These are phyloP conservation scores for Cytospora chrysosperma DNA, from an alignment of 2,329 filamentous ascomycete species.

Conservation along the genomic window DNA sequence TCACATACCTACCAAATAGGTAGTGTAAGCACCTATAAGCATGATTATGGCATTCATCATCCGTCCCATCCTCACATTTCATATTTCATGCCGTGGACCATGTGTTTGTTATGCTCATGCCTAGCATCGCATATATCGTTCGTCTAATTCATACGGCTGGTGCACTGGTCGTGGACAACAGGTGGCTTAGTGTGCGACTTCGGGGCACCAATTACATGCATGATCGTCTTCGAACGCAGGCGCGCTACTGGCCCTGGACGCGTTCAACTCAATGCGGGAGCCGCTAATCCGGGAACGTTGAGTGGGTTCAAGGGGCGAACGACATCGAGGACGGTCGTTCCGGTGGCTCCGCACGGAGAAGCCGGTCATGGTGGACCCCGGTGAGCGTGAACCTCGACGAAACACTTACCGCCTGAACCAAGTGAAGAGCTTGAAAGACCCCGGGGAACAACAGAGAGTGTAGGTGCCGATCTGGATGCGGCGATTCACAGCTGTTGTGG, in stretches of 20 bases:
- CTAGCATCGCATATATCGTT: too few species aligned
- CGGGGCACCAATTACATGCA: slow-evolving; percentile 32
- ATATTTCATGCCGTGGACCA: too few species aligned
- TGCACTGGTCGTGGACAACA: slow-evolving; percentile 49
- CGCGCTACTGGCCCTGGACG: slow-evolving; percentile 36
- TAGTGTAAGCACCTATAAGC: too few species aligned
- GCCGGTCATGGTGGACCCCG: slow-evolving; percentile 16
- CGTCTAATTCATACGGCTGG: slow-evolving; percentile 47
- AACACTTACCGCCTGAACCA: slow-evolving; percentile 11
- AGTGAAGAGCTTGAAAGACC: slow-evolving; percentile 5
- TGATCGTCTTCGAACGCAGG: slow-evolving; percentile 31
- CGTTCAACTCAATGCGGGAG: slow-evolving; percentile 36
- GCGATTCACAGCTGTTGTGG: slow-evolving; percentile 28
- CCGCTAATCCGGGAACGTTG: slow-evolving; percentile 33
- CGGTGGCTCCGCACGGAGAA: slow-evolving; percentile 15
- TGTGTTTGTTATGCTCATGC: too few species aligned
- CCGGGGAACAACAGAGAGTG: not conserved
- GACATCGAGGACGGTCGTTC: slow-evolving; percentile 3
- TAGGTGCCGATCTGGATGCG: slow-evolving; percentile 31
- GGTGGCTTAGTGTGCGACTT: slow-evolving; percentile 37
- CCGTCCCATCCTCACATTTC: too few species aligned
- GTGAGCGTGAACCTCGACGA: slow-evolving; percentile 1
- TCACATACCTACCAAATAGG: too few species aligned
- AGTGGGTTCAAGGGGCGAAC: slow-evolving; percentile 33
- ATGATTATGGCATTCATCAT: too few species aligned